Evolutionary conservation across 257 asterid species (phyloP), one percentile per base, ranked within the genome.

Genomic region (Schizonepeta tenuifolia): DNA sequence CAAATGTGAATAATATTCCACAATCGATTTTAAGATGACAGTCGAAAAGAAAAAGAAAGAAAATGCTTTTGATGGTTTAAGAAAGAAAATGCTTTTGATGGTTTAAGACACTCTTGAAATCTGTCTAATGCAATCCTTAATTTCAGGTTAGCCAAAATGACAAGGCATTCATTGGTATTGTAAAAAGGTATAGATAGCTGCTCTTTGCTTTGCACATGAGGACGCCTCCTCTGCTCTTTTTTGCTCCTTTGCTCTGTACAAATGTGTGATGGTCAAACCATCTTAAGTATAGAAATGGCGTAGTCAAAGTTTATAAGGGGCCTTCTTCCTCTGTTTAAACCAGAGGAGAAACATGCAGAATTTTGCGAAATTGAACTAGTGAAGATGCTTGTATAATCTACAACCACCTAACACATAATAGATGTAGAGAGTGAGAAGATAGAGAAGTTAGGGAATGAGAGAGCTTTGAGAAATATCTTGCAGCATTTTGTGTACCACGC

Each of bases 91-190:
- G 20, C 71, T 38, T 17, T 7, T 24, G 60, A 53, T 58, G 62
- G 20, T 17, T 43, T 43, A 43, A 22, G 53, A 47, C n/a, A n/a
- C n/a, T 33, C 31, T 36, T 65, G 1, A 17, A 62, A 38, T 38
- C 51, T 26, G 8, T 26, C 15, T 53, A 9, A 56, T 5, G 41
- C 35, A 1, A 17, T 35, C 44, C 68, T 74, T 69, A 26, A 51
- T 71, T 63, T 21, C 76, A 81, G 80, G 74, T 70, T 65, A 63
- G 67, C 71, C 59, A 57, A 63, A 60, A 47, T 44, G 63, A 41
- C 26, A 14, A 50, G 9, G 20, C 57, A 55, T 47, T 51, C 72
- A 17, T 62, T 51, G 72, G 18, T 56, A 26, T 54, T 18, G 33
- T 57, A 54, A 61, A 46, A 62, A 64, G 75, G 65, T 65, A 51